These are phyloP conservation scores for Ceratobasidium papillatum DNA, from an alignment of 1,284 basidiomycete genomes.

Conservation along the genomic window DNA sequence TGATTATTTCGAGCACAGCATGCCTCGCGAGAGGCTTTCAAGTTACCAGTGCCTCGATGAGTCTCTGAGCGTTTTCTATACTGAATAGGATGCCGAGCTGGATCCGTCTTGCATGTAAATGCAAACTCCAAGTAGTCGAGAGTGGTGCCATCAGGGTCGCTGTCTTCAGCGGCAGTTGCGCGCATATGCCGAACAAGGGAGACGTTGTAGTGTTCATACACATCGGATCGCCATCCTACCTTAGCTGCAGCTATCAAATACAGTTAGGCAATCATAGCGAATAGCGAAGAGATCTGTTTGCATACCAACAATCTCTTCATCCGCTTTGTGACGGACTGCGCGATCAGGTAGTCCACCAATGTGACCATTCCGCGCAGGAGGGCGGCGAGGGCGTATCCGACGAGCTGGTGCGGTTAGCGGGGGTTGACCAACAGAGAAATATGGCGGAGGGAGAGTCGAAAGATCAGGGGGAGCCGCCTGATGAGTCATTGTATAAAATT, in stretches of 20 bases:
- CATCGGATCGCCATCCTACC: too few relatives aligned
- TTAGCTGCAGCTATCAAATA: too few relatives aligned
- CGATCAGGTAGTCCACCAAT: background rate
- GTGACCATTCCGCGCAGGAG: background rate
- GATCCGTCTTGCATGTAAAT: background rate
- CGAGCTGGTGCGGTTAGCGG: background rate
- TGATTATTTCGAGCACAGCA: background rate
- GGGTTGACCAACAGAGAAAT: background rate
- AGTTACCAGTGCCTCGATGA: background rate
- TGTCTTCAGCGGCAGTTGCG: background rate
- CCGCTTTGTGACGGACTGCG: too few relatives aligned
- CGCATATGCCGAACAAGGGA: background rate
- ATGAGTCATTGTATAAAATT: background rate
- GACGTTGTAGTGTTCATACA: background rate
- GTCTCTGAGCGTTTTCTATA: background rate
- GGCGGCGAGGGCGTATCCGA: background rate
- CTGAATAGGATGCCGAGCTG: background rate
- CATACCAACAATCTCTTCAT: too few relatives aligned
- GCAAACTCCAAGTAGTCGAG: background rate
- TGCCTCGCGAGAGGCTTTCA: background rate
- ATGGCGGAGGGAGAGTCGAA: background rate
- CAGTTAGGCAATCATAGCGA: too few relatives aligned
- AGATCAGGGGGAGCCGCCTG: background rate
- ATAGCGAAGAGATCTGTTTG: too few relatives aligned
- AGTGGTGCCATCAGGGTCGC: background rate